Evolutionary conservation across 1,284 basidiomycete species (phyloP).

Genomic region (Austroboletus sp.): DNA sequence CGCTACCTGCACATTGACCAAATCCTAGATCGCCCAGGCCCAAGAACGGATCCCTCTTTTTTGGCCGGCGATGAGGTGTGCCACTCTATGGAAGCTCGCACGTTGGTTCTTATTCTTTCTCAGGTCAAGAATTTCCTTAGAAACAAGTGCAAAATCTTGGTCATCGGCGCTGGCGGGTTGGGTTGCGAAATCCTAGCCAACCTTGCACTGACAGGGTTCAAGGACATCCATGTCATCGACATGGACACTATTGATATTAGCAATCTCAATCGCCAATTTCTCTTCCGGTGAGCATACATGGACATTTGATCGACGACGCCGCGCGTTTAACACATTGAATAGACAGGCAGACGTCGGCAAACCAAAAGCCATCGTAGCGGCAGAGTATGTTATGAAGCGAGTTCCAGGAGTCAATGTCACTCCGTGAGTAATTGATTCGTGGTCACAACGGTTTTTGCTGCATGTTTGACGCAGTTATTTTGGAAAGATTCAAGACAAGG

Average conservation of each 20-base stretch:
- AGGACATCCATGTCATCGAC: constrained; percentile 98
- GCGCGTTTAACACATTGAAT: constrained; percentile 1
- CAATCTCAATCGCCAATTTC: constrained; percentile 96
- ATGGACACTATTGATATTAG: constrained; percentile 99
- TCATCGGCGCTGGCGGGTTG: constrained; percentile 92
- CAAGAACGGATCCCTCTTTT: constrained; percentile 72
- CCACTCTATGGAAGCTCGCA: constrained; percentile 10
- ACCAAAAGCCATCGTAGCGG: constrained; percentile 89
- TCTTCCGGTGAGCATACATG: constrained; percentile 74
- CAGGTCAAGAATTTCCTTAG: constrained; percentile 86
- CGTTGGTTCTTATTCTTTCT: constrained; percentile 2
- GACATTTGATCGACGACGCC: neutral
- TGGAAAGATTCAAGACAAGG: constrained; percentile 98
- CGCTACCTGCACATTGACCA: constrained; percentile 77
- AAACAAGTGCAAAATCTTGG: constrained; percentile 83
- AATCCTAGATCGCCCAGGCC: constrained; percentile 73
- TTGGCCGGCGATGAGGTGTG: constrained; percentile 65
- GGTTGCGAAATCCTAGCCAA: constrained; percentile 95
- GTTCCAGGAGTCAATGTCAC: constrained; percentile 92
- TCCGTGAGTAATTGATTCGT: constrained; percentile 52
- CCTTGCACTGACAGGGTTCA: constrained; percentile 89
- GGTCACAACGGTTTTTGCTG: constrained; percentile 7
- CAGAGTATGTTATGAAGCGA: constrained; percentile 91
- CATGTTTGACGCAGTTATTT: constrained; percentile 59
- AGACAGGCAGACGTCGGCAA: constrained; percentile 89